Evolutionary conservation across 805 yeast genomes (phyloP), one percentile per base, ranked within the genome.

Genomic region (Kazachstania kunashirensis): DNA sequence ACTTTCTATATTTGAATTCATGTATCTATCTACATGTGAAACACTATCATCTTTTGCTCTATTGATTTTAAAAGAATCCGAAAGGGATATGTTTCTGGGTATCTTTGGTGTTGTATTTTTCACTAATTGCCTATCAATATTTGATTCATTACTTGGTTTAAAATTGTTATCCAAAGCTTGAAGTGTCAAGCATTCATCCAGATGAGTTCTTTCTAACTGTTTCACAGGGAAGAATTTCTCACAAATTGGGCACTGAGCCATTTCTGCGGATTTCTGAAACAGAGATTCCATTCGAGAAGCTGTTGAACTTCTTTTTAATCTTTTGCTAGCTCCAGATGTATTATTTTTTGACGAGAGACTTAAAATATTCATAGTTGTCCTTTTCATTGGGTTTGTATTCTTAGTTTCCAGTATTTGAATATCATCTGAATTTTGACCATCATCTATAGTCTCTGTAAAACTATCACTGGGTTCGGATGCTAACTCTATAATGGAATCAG

Each of bases 241-340:
- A 53, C 94, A 83, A 2, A 83, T 66, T 0, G 94, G 94, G 51
- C 94, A 83, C 34, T 62, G 68, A 0, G 72, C 83, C 36, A 44
- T 34, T 31, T 42, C 45, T 19, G 32, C 39, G 18, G 28, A 29
- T 21, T 33, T 36, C 4, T 30, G 25, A 12, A 47, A 34, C 37
- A 46, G 31, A 6, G 52, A 42, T 18, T 45, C 39, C 8, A 43
- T 40, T 29, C 29, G 45, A 33, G 28, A 42, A 35, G 41, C 28
- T 7, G 31, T 29, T 12, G 37, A 26, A 16, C 32, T 28, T 32
- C 29, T 38, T 17, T 27, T 29, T 4, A 13, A 15, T n/a, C n/a
- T n/a, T n/a, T n/a, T n/a, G n/a, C n/a, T n/a, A n/a, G n/a, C n/a
- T n/a, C n/a, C n/a, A 6, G 6, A 5, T 23, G 8, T 28, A 12